A percentile compares a stretch with the other conserved stretches of the same genome.
phyloP scores from a whole-genome alignment of 2,329 filamentous ascomycete genomes.

The Penicillium paneum region DNA sequence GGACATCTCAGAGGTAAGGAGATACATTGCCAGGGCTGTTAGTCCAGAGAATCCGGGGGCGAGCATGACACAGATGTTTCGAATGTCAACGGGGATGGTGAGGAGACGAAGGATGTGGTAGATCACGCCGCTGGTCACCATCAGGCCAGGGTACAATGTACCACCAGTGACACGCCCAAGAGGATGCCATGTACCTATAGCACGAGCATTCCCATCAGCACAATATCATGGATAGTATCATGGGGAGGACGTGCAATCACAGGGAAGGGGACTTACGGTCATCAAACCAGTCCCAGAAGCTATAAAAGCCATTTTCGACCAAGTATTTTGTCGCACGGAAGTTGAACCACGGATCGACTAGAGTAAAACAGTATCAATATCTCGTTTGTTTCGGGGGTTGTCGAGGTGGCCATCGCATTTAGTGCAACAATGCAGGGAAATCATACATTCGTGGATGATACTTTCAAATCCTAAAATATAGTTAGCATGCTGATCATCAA shows the following conservation, averaged over 20 bases:
- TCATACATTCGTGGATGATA: conserved; percentile 99
- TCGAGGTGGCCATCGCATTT: conserved; percentile 7
- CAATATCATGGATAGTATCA: conserved; percentile 2
- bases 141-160: conserved; percentile 96
- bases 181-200: conserved; percentile 87
- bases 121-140: conserved; percentile 97
- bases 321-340: conserved; percentile 98
- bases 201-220: conserved; percentile 21
- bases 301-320: conserved; percentile 94
- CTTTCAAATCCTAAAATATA: conserved; percentile 76
- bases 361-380: conserved; percentile 26
- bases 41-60: conserved; percentile 92
- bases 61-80: conserved; percentile 96
- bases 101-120: conserved; percentile 89
- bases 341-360: conserved; percentile 99
- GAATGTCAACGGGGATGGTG: conserved; percentile 91
- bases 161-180: conserved; percentile 96
- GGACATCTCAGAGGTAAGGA: conserved; percentile 96
- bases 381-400: conserved; percentile 10
- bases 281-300: conserved; percentile 99
- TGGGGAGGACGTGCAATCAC: conserved; percentile 8
- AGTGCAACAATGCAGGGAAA: conserved; percentile 7
- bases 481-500: conserved; percentile 11
- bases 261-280: conserved; percentile 61
- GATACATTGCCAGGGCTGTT: conserved; percentile 88